Conservation (phyloP, 371 early-diverging fungal species). For the Nematocida sp. region DNA sequence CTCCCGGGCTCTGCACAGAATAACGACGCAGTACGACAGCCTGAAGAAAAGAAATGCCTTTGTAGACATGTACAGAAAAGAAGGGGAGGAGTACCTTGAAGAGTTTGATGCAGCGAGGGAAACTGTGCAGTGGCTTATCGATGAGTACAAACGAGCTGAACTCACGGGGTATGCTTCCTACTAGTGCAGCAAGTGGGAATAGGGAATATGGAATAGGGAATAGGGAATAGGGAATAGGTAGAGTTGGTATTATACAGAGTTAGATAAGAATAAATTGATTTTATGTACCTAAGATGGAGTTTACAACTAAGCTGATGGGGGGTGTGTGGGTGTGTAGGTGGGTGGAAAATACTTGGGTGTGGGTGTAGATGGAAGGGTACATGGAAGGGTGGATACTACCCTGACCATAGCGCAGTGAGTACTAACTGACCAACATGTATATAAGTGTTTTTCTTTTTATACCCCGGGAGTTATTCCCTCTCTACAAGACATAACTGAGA, state of each 20-base stretch:
- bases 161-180: no score
- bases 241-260: background rate
- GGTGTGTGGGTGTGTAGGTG: background rate
- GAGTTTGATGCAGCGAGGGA: conserved; percentile 61
- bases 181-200: background rate
- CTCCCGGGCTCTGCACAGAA: conserved; percentile 75
- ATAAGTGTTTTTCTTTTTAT: conserved; percentile 30
- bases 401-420: no score
- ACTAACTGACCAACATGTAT: background rate
- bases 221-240: background rate
- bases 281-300: background rate
- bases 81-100: conserved; percentile 45
- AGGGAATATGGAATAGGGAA: background rate
- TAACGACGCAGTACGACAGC: conserved; percentile 85
- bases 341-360: background rate
- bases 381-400: no score
- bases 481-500: conserved; percentile 56
- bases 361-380: background rate
- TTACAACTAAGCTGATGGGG: background rate
- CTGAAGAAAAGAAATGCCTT: conserved; percentile 94
- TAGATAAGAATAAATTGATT: background rate
- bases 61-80: conserved; percentile 81
- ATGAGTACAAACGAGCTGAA: conserved; percentile 55
- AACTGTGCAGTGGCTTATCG: conserved; percentile 52
- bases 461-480: background rate